A percentile compares a stretch with the other conserved stretches of the same genome.
Conservation (phyloP, 2,329 filamentous ascomycete species). For the Phialophora tarda region DNA sequence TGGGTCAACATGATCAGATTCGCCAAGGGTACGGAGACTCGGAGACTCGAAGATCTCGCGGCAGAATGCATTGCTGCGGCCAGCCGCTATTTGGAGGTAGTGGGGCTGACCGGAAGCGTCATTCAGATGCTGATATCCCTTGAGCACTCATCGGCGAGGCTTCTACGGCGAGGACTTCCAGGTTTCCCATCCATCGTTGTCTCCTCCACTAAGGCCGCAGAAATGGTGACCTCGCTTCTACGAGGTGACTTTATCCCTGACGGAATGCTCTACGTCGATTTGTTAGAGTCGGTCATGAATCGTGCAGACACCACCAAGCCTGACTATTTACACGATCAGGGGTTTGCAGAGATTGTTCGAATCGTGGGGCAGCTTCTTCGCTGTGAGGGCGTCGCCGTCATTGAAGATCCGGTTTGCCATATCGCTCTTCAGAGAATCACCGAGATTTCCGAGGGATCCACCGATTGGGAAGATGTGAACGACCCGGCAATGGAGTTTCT, state of each 20-base stretch:
- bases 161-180: constrained; percentile 29
- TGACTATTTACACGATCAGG: constrained; percentile 29
- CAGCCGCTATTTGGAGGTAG: constrained; percentile 17
- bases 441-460: constrained; percentile 50
- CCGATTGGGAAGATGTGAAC: constrained; percentile 48
- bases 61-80: constrained; percentile 19
- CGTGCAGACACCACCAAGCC: constrained; percentile 34
- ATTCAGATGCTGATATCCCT: constrained; percentile 33
- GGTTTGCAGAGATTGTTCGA: constrained; percentile 45
- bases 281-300: constrained; percentile 36
- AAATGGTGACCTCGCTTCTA: constrained; percentile 27
- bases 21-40: neutral
- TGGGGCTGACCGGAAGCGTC: constrained; percentile 16
- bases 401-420: constrained; percentile 44
- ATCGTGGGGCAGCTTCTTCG: constrained; percentile 30
- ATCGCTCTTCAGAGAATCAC: constrained; percentile 46
- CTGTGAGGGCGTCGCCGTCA: constrained; percentile 34
- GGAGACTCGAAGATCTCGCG: constrained; percentile 14
- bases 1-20: constrained; percentile 30
- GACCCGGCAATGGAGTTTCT: constrained; percentile 36
- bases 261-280: constrained; percentile 34
- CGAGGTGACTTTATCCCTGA: constrained; percentile 33
- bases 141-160: constrained; percentile 27
- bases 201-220: constrained; percentile 20
- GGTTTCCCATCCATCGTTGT: constrained; percentile 28